A percentile compares a stretch with the other conserved stretches of the same genome.
These are phyloP conservation scores for Kalaharituber pfeilii DNA, from an alignment of 2,329 filamentous ascomycete genomes.

Conservation along the genomic window DNA sequence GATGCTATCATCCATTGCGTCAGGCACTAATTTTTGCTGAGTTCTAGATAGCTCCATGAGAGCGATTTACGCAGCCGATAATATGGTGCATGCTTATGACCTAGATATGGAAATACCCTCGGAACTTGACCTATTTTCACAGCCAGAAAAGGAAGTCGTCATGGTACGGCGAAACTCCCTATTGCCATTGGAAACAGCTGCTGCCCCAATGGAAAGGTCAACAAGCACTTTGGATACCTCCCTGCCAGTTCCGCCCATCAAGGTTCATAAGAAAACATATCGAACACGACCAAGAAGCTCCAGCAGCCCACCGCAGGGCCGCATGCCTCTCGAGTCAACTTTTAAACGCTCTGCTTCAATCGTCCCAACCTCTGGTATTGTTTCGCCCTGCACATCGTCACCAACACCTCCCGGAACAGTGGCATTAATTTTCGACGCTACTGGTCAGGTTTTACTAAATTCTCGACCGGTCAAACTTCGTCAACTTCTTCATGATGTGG, in stretches of 20 bases:
- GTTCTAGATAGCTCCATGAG: conserved; percentile 51
- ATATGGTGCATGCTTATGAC: conserved; percentile 58
- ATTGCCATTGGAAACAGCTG: neutral
- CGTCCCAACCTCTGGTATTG: neutral
- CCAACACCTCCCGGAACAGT: neutral
- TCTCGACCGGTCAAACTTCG: conserved; percentile 24
- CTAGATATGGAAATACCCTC: conserved; percentile 60
- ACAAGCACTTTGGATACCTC: neutral
- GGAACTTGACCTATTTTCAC: neutral
- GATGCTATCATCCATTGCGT: no score
- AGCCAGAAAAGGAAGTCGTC: neutral
- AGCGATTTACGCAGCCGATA: conserved; percentile 56
- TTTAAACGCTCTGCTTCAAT: neutral
- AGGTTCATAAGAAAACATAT: neutral
- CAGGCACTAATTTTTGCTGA: no score
- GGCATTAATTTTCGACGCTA: conserved; percentile 18
- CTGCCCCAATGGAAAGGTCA: neutral
- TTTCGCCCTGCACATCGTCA: neutral
- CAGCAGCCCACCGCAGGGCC: neutral
- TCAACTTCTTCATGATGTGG: conserved; percentile 35
- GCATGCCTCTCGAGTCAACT: neutral
- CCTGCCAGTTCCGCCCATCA: neutral
- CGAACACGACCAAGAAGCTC: neutral
- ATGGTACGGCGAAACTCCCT: neutral
- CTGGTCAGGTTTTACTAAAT: conserved; percentile 21